Conservation (phyloP, 108 stramenopile species). For the Schizochytrium sp. region DNA sequence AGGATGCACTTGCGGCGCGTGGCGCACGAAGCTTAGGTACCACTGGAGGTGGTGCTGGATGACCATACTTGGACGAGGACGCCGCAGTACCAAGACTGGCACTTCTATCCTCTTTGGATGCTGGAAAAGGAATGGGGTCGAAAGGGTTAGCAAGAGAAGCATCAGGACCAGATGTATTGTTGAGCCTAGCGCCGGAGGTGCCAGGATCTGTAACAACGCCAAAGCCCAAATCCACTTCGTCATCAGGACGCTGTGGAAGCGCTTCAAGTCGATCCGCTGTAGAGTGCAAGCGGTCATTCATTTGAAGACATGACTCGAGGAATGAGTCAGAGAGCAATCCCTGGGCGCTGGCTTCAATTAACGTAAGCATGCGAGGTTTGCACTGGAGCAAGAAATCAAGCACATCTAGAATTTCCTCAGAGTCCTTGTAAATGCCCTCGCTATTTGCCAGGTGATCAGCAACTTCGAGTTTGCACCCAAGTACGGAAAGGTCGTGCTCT, state of each 20-base stretch:
- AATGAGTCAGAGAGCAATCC: conserved; percentile 33
- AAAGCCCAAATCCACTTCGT: not conserved
- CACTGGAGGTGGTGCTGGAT: not conserved
- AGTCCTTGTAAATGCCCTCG: not conserved
- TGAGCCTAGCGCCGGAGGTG: too few relatives aligned
- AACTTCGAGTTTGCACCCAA: conserved; percentile 12
- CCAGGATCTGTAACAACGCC: too few relatives aligned
- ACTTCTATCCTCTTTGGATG: not conserved
- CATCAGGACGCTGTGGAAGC: not conserved
- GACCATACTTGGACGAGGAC: too few relatives aligned
- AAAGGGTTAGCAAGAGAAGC: too few relatives aligned
- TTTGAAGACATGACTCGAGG: not conserved
- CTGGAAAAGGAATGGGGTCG: not conserved
- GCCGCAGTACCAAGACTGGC: too few relatives aligned
- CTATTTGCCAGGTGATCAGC: conserved; percentile 9
- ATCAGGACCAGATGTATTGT: too few relatives aligned
- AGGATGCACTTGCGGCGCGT: not conserved
- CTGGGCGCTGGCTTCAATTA: conserved; percentile 54
- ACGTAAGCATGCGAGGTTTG: conserved; percentile 38
- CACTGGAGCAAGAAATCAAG: conserved; percentile 42
- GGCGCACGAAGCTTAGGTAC: conserved; percentile 25
- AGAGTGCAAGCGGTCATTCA: conserved; percentile 32
- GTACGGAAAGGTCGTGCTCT: conserved; percentile 40
- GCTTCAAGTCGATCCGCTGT: not conserved
- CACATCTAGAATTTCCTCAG: conserved; percentile 43